Conservation (phyloP, 345 rosid species). For the Populus simonii region DNA sequence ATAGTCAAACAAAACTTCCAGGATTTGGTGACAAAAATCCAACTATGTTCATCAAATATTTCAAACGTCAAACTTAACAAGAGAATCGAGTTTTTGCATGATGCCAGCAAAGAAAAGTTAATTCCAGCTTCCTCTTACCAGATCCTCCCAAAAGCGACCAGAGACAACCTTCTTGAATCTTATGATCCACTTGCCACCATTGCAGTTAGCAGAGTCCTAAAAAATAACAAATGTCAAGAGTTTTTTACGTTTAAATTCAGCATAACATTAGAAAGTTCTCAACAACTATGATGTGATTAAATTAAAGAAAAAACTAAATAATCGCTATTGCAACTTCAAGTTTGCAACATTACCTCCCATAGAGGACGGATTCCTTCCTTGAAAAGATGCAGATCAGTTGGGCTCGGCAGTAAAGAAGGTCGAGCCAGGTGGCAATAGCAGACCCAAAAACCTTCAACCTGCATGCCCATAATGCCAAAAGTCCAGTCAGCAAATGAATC, state of each 20-base stretch:
- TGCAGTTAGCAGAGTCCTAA: constrained; percentile 91
- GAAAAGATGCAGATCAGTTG: constrained; percentile 90
- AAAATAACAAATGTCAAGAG: constrained; percentile 13
- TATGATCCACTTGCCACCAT: constrained; percentile 97
- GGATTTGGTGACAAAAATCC: neutral
- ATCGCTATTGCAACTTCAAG: constrained; percentile 2
- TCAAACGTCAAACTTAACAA: too few relatives aligned
- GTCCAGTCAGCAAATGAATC: constrained; percentile 16
- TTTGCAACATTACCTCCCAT: constrained; percentile 73
- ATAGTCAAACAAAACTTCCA: neutral
- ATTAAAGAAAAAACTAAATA: constrained; percentile 1
- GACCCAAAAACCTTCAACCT: constrained; percentile 93
- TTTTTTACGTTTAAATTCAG: neutral
- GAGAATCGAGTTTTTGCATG: neutral
- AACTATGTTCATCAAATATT: neutral
- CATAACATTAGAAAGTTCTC: neutral
- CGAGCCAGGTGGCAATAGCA: constrained; percentile 91
- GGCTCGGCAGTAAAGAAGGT: constrained; percentile 80
- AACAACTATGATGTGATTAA: neutral
- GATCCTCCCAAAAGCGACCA: constrained; percentile 97
- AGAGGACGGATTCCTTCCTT: constrained; percentile 89
- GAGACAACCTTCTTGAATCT: constrained; percentile 90
- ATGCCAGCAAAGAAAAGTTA: neutral
- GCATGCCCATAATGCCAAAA: constrained; percentile 2
- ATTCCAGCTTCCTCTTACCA: constrained; percentile 48